Base-by-base conservation (phyloP, 1,284 basidiomycete species). In the Mycena citricolor region DNA sequence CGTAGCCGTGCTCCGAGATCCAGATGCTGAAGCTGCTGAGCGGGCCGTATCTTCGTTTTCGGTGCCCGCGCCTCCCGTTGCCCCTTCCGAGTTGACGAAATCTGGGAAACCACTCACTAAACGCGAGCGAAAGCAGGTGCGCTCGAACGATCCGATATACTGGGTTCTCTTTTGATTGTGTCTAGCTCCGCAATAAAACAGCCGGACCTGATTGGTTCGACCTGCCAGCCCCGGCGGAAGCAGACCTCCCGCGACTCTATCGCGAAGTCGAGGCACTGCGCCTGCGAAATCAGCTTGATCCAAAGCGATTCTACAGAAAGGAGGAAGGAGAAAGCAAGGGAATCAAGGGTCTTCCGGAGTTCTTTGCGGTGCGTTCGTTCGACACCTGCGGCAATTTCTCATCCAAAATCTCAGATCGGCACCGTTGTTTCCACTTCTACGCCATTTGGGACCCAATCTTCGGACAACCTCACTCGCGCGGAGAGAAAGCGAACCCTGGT, bases 231-330 rank as follows among this genome's bases (percentile, higher is more conserved):
- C 90, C 92, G 17, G 69, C 83, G 16, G 83, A 86, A 44, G 80
- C 87, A 8, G 82, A 93, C 49, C 71, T 94, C 5, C 90, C 91
- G 24, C 80, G 87, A 45, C 75, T 98, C 53, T 76, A 93, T 59
- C 83, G 89, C 44, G 94, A 99, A 69, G 90, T 97, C 25, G 93
- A 97, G 64, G 92, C 95, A 1, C 72, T 98, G 39, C 82, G 92
- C 17, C 71, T 99, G 39, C 83, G 90, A 35, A 95, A 95, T 61
- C 87, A 94, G 44, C 77, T 99, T 25, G 95, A 99, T 61, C 94
- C 95, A 6, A 99, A 98, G 66, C 77, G 94, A 24, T 98, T 98
- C 73, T 94, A 97, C 71, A 70, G 79, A 44, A 89, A 85, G 59
- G 88, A 90, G 39, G 80, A 84, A 43, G 85, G 86, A 4, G 86